These are phyloP conservation scores for Coemansia sp. DNA, from an alignment of 192 early-diverging fungal species.

Conservation along the genomic window DNA sequence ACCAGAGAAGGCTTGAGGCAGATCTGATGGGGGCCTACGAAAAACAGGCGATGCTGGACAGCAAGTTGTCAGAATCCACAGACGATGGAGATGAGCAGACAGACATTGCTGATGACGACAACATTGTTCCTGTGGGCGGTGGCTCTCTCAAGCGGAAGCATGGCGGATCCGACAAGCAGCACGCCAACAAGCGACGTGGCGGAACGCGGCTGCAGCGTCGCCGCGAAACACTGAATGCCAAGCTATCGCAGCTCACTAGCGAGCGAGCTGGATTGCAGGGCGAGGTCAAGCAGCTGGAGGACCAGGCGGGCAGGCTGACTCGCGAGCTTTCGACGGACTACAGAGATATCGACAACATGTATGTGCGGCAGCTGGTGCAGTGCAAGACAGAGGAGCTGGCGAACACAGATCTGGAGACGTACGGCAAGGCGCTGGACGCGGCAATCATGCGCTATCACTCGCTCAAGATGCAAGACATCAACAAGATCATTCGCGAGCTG, in stretches of 20 bases:
- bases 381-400: conserved; percentile 81
- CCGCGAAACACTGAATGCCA: conserved; percentile 34
- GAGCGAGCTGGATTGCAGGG: conserved; percentile 63
- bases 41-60: conserved; percentile 32
- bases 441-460: conserved; percentile 91
- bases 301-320: conserved; percentile 61
- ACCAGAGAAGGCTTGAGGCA: conserved; percentile 45
- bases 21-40: conserved; percentile 40
- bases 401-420: conserved; percentile 78
- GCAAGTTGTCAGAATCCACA: conserved; percentile 22
- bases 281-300: conserved; percentile 80
- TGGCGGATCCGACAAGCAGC: conserved; percentile 5
- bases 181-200: conserved; percentile 19
- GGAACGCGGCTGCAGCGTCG: conserved; percentile 39
- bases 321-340: conserved; percentile 74
- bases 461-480: conserved; percentile 95
- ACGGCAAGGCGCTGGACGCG: conserved; percentile 77
- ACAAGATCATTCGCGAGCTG: conserved; percentile 93
- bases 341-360: conserved; percentile 70
- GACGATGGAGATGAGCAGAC: conserved; percentile 7
- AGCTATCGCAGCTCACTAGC: conserved; percentile 44
- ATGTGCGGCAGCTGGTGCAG: conserved; percentile 66
- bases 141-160: conserved; percentile 33
- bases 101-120: conserved; percentile 14
- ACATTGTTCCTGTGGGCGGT: background rate